Percentiles rank a stretch among this genome's conserved stretches.
Evolutionary conservation across 257 asterid genomes (phyloP).

Genomic region (Nicotiana attenuata): DNA sequence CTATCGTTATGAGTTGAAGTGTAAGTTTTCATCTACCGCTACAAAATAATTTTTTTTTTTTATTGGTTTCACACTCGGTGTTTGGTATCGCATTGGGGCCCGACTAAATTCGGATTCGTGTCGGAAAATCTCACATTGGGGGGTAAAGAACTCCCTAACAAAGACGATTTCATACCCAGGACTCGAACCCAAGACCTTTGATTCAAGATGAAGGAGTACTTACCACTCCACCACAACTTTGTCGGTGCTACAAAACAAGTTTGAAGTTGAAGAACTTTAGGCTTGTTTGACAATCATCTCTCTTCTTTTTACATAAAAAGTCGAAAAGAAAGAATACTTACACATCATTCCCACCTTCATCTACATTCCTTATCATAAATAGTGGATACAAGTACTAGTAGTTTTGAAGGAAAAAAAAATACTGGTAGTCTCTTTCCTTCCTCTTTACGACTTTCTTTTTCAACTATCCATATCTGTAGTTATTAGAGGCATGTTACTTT

Average conservation of each 20-base stretch:
- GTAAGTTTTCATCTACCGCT: neutral
- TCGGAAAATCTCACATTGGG: no score
- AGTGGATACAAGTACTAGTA: slow-evolving; percentile 37
- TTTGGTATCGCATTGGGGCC: no score
- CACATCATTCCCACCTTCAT: slow-evolving; percentile 18
- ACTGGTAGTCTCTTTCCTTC: slow-evolving; percentile 29
- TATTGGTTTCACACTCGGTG: no score
- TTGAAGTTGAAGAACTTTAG: slow-evolving; percentile 34
- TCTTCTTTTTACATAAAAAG: slow-evolving; percentile 27
- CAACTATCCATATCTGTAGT: slow-evolving; percentile 31
- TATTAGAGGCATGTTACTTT: no score
- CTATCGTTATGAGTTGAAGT: neutral
- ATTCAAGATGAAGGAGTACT: no score
- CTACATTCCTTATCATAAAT: slow-evolving; percentile 20
- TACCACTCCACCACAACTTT: no score
- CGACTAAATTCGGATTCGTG: no score
- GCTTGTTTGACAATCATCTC: slow-evolving; percentile 29
- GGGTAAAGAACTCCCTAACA: no score
- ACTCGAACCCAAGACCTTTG: no score
- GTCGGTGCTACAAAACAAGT: neutral
- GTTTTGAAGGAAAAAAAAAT: slow-evolving; percentile 21
- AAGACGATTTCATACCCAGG: no score
- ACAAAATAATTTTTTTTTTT: no score
- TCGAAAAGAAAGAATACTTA: slow-evolving; percentile 38
- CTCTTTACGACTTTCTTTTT: slow-evolving; percentile 50